Evolutionary conservation across 192 early-diverging fungal species (phyloP).

Genomic region (Coemansia sp.): DNA sequence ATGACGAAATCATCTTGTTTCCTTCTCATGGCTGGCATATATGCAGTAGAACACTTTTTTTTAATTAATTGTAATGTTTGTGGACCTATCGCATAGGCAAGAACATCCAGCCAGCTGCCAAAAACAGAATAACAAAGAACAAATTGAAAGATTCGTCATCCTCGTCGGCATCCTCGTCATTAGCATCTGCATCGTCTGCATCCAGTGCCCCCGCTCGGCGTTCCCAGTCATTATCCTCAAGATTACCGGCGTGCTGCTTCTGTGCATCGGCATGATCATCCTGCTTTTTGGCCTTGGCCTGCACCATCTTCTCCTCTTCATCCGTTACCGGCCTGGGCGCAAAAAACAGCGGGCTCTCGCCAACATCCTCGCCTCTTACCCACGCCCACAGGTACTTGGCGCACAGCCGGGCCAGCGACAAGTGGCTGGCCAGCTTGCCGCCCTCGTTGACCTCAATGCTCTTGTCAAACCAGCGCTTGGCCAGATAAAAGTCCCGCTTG

Average conservation of each 20-base stretch:
- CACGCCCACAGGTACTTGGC: constrained; percentile 66
- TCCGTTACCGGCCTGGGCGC: constrained; percentile 25
- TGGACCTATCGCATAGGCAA: constrained; percentile 19
- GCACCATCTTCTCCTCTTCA: constrained; percentile 11
- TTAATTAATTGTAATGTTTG: not conserved
- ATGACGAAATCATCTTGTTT: no score
- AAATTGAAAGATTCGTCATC: constrained; percentile 23
- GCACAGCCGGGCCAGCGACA: constrained; percentile 71
- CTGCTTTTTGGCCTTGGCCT: constrained; percentile 18
- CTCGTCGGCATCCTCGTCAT: constrained; percentile 7
- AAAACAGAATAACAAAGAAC: constrained; percentile 24
- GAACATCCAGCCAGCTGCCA: constrained; percentile 46
- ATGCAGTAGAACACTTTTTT: no score
- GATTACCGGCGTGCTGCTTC: not conserved
- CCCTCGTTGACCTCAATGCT: constrained; percentile 75
- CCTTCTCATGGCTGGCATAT: no score
- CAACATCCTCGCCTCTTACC: constrained; percentile 59
- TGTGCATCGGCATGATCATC: constrained; percentile 3
- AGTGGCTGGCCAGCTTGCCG: constrained; percentile 71
- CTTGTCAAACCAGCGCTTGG: constrained; percentile 89
- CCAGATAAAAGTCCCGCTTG: constrained; percentile 83
- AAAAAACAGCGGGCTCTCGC: constrained; percentile 51
- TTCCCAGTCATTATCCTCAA: constrained; percentile 12
- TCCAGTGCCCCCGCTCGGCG: constrained; percentile 7
- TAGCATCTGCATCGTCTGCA: not conserved